These are phyloP conservation scores for Alternaria triticina DNA, from an alignment of 2,329 filamentous ascomycete genomes.

Conservation along the genomic window DNA sequence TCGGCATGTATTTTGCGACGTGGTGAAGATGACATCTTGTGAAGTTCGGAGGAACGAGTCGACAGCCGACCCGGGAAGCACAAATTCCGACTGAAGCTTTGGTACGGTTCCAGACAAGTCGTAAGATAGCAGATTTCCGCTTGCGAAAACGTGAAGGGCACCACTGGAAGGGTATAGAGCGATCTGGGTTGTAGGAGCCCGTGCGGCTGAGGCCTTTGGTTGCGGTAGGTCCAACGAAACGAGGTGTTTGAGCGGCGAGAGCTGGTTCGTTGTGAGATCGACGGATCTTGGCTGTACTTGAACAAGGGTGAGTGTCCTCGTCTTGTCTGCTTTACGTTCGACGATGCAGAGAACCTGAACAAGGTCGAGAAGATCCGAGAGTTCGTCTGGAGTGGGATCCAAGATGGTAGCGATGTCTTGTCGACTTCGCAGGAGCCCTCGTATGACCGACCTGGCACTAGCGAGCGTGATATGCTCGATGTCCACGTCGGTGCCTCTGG, in stretches of 20 bases:
- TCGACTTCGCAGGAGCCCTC: conserved; percentile 53
- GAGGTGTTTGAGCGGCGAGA: conserved; percentile 42
- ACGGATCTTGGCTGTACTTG: conserved; percentile 40
- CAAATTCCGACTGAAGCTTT: conserved; percentile 60
- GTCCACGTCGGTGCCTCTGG: conserved; percentile 22
- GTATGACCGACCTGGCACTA: conserved; percentile 49
- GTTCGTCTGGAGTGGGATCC: conserved; percentile 33
- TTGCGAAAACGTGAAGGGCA: conserved; percentile 65
- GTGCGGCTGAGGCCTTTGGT: conserved; percentile 9
- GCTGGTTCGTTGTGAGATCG: conserved; percentile 36
- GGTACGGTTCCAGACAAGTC: conserved; percentile 69
- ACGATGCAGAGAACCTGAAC: conserved; percentile 45
- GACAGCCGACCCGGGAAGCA: conserved; percentile 59
- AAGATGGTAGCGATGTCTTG: conserved; percentile 53
- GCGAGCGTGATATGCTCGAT: conserved; percentile 44
- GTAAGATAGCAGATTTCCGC: conserved; percentile 64
- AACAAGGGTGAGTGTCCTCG: conserved; percentile 32
- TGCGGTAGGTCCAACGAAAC: conserved; percentile 38
- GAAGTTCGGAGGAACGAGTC: conserved; percentile 72
- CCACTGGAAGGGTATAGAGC: conserved; percentile 69
- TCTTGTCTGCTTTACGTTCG: conserved; percentile 24
- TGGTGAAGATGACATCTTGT: conserved; percentile 68
- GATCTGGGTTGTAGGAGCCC: conserved; percentile 46
- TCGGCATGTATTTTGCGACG: conserved; percentile 61
- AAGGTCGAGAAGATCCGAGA: conserved; percentile 42